These are phyloP conservation scores for Kondoa malvinella DNA, from an alignment of 768 basidiomycete species.

Conservation along the genomic window DNA sequence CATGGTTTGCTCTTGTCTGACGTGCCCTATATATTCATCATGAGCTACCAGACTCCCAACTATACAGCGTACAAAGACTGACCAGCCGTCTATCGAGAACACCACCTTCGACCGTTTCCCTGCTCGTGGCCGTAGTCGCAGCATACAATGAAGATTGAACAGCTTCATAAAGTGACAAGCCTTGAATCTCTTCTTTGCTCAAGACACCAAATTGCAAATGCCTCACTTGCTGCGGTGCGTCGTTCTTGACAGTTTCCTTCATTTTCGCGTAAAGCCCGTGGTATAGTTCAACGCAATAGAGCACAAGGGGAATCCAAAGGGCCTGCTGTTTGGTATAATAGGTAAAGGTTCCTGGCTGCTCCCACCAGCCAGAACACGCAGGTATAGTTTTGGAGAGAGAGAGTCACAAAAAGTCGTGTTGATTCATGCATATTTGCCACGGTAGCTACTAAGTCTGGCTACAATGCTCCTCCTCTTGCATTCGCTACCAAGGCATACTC, in stretches of 20 bases:
- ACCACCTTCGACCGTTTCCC: constrained; percentile 74
- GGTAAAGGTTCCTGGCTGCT: background rate
- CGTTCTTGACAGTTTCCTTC: constrained; percentile 18
- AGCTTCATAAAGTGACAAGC: constrained; percentile 81
- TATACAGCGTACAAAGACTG: constrained; percentile 27
- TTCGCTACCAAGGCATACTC: background rate
- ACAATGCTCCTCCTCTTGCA: background rate
- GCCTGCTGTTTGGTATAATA: background rate
- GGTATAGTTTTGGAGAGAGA: too few species aligned
- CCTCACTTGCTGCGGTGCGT: constrained; percentile 38
- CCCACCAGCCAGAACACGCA: background rate
- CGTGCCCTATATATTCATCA: constrained; percentile 50
- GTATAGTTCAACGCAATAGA: background rate
- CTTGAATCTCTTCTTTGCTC: background rate
- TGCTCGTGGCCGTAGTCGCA: constrained; percentile 41
- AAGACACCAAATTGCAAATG: constrained; percentile 81
- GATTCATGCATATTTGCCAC: too few species aligned
- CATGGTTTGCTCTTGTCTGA: constrained; percentile 83
- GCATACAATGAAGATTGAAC: constrained; percentile 65
- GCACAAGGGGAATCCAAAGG: background rate
- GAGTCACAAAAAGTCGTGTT: too few species aligned
- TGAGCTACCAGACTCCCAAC: background rate
- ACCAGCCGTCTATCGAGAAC: constrained; percentile 84
- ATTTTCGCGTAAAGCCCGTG: background rate
- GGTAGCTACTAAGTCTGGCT: too few species aligned